phyloP scores from a whole-genome alignment of 352 stramenopile genomes.

The Globisporangium camurandrum region DNA sequence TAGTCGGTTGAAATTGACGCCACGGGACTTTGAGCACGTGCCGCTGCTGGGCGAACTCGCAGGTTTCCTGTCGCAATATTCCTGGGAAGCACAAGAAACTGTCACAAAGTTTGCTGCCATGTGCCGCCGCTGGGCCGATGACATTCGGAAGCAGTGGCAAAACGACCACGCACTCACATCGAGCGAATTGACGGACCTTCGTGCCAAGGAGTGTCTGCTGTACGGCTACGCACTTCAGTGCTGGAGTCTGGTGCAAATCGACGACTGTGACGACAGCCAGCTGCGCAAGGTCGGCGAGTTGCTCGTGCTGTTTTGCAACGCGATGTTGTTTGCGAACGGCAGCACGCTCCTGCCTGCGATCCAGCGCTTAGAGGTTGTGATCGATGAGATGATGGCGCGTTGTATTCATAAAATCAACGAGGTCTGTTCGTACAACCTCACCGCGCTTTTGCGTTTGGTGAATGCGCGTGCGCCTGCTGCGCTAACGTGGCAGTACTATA shows the following conservation, averaged over 20 bases:
- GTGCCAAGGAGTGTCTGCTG: slow-evolving; percentile 29
- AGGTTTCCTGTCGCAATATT: slow-evolving; percentile 2
- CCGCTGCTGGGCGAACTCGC: slow-evolving; percentile 7
- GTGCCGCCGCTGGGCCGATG: slow-evolving; percentile 6
- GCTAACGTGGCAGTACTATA: slow-evolving; percentile 19
- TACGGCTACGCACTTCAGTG: slow-evolving; percentile 35
- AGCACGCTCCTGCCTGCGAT: slow-evolving; percentile 3
- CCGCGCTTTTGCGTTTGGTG: slow-evolving; percentile 20
- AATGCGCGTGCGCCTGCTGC: slow-evolving; percentile 13
- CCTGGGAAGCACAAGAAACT: neutral
- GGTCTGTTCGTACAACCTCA: too few relatives aligned
- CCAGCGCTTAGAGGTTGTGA: neutral
- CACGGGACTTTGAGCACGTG: slow-evolving; percentile 8
- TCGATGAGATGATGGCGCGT: slow-evolving; percentile 30
- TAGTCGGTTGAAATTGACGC: slow-evolving; percentile 1
- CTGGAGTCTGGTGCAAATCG: slow-evolving; percentile 17
- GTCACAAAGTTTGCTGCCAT: slow-evolving; percentile 5
- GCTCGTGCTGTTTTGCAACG: slow-evolving; percentile 36
- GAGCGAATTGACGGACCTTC: slow-evolving; percentile 8
- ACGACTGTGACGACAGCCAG: neutral
- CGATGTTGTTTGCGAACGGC: slow-evolving; percentile 9
- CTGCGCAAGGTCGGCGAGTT: slow-evolving; percentile 31
- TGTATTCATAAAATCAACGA: slow-evolving; percentile 16
- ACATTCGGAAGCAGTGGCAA: slow-evolving; percentile 6
- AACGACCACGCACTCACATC: neutral